These are phyloP conservation scores for Exserohilum rostratum DNA, from an alignment of 2,329 filamentous ascomycete species.

Conservation along the genomic window DNA sequence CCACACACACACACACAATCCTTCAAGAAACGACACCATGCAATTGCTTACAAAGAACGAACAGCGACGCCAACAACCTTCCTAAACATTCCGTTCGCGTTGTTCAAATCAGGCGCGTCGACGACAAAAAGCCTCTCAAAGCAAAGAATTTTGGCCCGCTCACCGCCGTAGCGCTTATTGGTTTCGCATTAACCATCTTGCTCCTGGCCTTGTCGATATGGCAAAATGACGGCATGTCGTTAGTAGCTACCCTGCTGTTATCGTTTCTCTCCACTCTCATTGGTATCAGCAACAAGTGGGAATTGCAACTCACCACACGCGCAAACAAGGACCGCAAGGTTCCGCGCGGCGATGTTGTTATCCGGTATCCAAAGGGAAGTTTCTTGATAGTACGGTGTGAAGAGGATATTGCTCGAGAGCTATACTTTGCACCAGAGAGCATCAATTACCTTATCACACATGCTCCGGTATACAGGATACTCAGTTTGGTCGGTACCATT, in stretches of 20 bases:
- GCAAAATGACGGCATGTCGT: slow-evolving; percentile 57
- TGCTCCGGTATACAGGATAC: slow-evolving; percentile 51
- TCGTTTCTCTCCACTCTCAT: slow-evolving; percentile 58
- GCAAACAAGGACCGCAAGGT: slow-evolving; percentile 34
- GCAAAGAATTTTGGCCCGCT: slow-evolving; percentile 55
- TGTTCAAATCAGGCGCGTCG: slow-evolving; percentile 46
- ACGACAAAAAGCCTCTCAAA: slow-evolving; percentile 45
- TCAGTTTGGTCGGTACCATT: slow-evolving; percentile 58
- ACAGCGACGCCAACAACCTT: slow-evolving; percentile 46
- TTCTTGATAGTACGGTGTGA: slow-evolving; percentile 57
- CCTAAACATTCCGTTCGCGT: slow-evolving; percentile 50
- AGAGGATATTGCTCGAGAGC: slow-evolving; percentile 58
- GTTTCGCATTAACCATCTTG: slow-evolving; percentile 51
- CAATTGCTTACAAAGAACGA: neutral
- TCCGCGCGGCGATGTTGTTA: slow-evolving; percentile 55
- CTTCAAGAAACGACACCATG: neutral
- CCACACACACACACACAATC: neutral
- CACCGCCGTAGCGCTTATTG: slow-evolving; percentile 53
- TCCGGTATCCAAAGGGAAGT: slow-evolving; percentile 58
- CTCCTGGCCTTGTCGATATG: slow-evolving; percentile 54
- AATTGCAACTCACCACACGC: slow-evolving; percentile 50
- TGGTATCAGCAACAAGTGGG: slow-evolving; percentile 59
- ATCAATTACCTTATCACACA: slow-evolving; percentile 54
- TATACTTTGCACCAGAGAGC: slow-evolving; percentile 59
- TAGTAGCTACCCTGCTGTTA: slow-evolving; percentile 55